These are phyloP conservation scores for Tremella yokohamensis DNA, from an alignment of 768 basidiomycete genomes.

Conservation along the genomic window DNA sequence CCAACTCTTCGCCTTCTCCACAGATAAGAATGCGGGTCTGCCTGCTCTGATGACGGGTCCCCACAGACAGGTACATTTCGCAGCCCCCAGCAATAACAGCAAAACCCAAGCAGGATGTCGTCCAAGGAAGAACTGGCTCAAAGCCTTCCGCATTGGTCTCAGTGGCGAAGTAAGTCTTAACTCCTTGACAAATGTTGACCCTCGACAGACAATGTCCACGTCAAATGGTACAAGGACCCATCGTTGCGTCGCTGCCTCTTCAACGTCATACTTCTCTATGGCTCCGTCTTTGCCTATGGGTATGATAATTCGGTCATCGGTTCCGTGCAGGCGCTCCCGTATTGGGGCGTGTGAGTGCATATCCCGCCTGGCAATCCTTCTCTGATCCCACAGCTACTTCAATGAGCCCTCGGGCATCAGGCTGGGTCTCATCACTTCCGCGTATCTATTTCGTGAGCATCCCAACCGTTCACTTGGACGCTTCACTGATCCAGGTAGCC, in stretches of 20 bases:
- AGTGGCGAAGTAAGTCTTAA: not conserved
- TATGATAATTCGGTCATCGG: not conserved
- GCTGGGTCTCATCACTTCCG: slow-evolving; percentile 32
- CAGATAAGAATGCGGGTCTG: too few species aligned
- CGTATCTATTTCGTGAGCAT: slow-evolving; percentile 9
- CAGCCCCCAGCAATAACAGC: too few species aligned
- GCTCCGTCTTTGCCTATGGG: slow-evolving; percentile 12
- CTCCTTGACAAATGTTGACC: not conserved
- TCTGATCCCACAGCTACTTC: slow-evolving; percentile 17
- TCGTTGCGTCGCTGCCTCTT: slow-evolving; percentile 11
- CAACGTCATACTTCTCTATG: slow-evolving; percentile 11
- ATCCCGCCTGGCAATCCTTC: not conserved
- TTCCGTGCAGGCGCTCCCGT: not conserved
- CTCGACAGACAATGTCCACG: slow-evolving; percentile 15
- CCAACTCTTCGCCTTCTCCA: too few species aligned
- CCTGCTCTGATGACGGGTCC: too few species aligned
- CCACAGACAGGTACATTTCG: too few species aligned
- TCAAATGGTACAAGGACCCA: slow-evolving; percentile 16
- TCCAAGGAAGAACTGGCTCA: too few species aligned
- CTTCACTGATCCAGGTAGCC: not conserved
- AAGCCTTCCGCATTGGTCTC: not conserved
- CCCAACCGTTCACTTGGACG: too few species aligned
- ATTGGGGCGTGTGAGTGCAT: not conserved
- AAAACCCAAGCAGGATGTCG: too few species aligned
- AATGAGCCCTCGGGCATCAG: slow-evolving; percentile 25